phyloP scores from a whole-genome alignment of 2,329 filamentous ascomycete genomes.

The Aspergillus candidus region DNA sequence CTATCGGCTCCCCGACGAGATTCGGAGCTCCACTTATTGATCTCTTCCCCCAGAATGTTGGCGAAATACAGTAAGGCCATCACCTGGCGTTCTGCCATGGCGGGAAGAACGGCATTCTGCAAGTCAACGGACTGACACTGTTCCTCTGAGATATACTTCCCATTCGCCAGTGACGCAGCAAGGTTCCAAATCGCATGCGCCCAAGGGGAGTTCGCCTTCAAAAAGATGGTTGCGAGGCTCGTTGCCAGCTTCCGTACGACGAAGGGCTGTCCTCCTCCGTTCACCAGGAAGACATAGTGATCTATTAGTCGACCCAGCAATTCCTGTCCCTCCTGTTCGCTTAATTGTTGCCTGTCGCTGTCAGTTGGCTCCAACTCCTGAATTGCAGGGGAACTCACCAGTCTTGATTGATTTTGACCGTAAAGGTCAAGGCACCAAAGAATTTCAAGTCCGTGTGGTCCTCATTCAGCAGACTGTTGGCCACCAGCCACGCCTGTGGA shows the following conservation, averaged over 20 bases:
- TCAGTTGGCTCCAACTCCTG: neutral
- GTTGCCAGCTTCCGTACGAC: slow-evolving; percentile 44
- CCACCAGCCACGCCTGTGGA: slow-evolving; percentile 76
- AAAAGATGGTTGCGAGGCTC: slow-evolving; percentile 40
- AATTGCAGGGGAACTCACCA: slow-evolving; percentile 48
- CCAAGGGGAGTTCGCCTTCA: slow-evolving; percentile 36
- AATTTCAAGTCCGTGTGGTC: slow-evolving; percentile 74
- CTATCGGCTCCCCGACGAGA: slow-evolving; percentile 13
- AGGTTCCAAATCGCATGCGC: slow-evolving; percentile 31
- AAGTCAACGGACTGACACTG: slow-evolving; percentile 27
- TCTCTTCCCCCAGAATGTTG: slow-evolving; percentile 37
- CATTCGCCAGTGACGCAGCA: slow-evolving; percentile 34
- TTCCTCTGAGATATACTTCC: slow-evolving; percentile 32
- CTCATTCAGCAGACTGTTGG: slow-evolving; percentile 65
- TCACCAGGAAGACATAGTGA: slow-evolving; percentile 38
- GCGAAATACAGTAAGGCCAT: slow-evolving; percentile 35
- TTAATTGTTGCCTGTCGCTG: slow-evolving; percentile 32
- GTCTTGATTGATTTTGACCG: slow-evolving; percentile 90
- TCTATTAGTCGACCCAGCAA: slow-evolving; percentile 39
- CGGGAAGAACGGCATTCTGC: slow-evolving; percentile 28
- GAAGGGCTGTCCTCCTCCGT: slow-evolving; percentile 32
- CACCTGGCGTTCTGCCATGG: slow-evolving; percentile 30
- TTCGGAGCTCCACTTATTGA: slow-evolving; percentile 21
- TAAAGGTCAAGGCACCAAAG: slow-evolving; percentile 87
- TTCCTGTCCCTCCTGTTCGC: slow-evolving; percentile 25